Conservation (phyloP, 129 eudicot genomes). For the Arctium lappa region DNA sequence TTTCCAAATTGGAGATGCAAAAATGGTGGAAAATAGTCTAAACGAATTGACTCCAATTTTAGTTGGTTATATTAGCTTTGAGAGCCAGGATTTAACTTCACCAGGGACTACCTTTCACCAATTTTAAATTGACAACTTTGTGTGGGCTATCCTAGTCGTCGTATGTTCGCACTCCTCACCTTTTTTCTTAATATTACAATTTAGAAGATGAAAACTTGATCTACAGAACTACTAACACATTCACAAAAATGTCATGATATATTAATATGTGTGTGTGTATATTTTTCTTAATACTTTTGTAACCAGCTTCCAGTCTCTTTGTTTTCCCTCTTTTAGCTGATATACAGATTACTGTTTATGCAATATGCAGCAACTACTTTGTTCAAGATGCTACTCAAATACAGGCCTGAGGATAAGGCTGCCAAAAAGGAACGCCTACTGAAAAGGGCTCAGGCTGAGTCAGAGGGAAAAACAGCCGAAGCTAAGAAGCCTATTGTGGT, state of each 20-base stretch:
- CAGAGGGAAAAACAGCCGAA: conserved; percentile 46
- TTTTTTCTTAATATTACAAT: not conserved
- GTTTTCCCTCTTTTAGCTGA: not conserved
- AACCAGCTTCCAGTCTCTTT: not conserved
- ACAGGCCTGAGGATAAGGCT: conserved; percentile 65
- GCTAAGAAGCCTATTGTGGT: conserved; percentile 68
- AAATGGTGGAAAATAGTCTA: not conserved
- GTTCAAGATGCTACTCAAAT: conserved; percentile 64
- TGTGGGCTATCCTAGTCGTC: not conserved
- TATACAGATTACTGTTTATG: not conserved
- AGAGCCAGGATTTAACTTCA: not conserved
- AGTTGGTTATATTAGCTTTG: not conserved
- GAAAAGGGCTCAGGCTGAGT: conserved; percentile 84
- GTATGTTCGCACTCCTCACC: not conserved
- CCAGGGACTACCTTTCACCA: not conserved
- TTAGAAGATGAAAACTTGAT: not conserved
- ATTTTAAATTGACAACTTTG: not conserved
- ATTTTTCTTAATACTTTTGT: not conserved
- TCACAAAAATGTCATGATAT: not conserved
- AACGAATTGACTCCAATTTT: not conserved
- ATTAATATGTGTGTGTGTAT: no score
- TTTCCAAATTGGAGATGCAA: not conserved
- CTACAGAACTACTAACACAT: not conserved
- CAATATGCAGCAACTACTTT: conserved; percentile 38
- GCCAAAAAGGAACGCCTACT: conserved; percentile 75